These are phyloP conservation scores for Xylariaceae sp. DNA, from an alignment of 2,329 filamentous ascomycete species.

Conservation along the genomic window DNA sequence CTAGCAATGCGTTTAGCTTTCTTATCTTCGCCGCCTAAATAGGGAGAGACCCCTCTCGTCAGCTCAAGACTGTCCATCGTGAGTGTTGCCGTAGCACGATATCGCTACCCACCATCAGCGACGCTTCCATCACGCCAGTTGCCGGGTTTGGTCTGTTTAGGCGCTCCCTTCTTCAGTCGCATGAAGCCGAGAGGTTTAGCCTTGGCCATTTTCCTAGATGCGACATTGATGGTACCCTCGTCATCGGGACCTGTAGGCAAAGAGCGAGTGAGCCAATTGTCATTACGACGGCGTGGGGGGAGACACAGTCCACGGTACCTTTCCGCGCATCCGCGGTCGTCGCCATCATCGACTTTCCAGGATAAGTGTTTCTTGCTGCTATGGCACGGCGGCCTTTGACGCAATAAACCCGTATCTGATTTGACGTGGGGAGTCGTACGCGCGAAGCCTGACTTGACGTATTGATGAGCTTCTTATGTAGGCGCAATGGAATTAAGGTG, in stretches of 20 bases:
- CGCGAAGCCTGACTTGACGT: not conserved
- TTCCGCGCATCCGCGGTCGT: conserved; percentile 27
- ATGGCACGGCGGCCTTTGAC: not conserved
- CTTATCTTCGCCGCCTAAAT: conserved; percentile 43
- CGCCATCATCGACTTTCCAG: conserved; percentile 19
- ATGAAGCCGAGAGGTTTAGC: conserved; percentile 43
- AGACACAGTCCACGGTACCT: conserved; percentile 17
- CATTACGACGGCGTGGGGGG: not conserved
- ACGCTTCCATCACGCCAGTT: conserved; percentile 67
- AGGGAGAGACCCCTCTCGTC: not conserved
- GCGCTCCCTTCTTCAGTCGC: conserved; percentile 57
- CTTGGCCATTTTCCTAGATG: conserved; percentile 50
- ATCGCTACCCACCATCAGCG: conserved; percentile 49
- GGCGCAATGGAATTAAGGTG: not conserved
- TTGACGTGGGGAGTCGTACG: not conserved
- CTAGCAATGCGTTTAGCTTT: conserved; percentile 43
- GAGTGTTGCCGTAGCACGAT: not conserved
- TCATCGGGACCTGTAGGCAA: conserved; percentile 40
- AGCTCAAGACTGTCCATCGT: not conserved
- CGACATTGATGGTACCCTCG: conserved; percentile 57
- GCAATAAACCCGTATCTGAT: not conserved
- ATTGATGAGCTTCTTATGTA: not conserved
- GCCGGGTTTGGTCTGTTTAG: conserved; percentile 60
- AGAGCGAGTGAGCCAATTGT: conserved; percentile 14
- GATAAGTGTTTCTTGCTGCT: not conserved